These are phyloP conservation scores for Volvariella volvacea DNA, from an alignment of 1,284 basidiomycete species.

Conservation along the genomic window DNA sequence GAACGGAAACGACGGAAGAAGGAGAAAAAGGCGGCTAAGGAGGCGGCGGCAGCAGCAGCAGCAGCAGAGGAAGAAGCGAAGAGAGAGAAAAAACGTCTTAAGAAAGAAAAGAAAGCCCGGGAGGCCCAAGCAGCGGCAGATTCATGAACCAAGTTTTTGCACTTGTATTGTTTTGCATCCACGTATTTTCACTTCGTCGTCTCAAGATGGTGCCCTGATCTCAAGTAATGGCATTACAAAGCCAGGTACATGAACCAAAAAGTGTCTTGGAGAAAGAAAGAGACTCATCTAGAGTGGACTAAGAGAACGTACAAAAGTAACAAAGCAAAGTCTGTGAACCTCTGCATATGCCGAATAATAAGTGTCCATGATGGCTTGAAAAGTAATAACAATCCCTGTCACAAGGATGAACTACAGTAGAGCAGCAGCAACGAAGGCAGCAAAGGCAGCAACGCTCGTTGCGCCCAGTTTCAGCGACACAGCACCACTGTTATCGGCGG, in stretches of 20 bases:
- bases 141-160: conserved; percentile 7
- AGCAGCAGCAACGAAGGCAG: conserved; percentile 9
- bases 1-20: conserved; percentile 44
- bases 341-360: no score
- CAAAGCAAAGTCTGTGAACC: no score
- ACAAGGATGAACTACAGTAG: conserved; percentile 13
- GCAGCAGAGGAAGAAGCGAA: conserved; percentile 54
- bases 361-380: no score
- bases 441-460: conserved; percentile 18
- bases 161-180: conserved; percentile 6
- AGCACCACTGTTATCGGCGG: conserved; percentile 18
- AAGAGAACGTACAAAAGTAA: no score
- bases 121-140: conserved; percentile 37
- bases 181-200: no score
- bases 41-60: conserved; percentile 19
- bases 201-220: no score
- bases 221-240: no score
- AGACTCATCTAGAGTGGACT: no score
- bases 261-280: no score
- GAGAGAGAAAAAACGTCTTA: conserved; percentile 53
- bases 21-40: conserved; percentile 39
- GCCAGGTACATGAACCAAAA: no score
- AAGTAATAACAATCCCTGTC: no score
- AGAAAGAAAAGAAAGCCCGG: conserved; percentile 66
- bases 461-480: conserved; percentile 21